Base-by-base conservation (phyloP, 176 grass and related monocot species). In the Pharus latifolius region DNA sequence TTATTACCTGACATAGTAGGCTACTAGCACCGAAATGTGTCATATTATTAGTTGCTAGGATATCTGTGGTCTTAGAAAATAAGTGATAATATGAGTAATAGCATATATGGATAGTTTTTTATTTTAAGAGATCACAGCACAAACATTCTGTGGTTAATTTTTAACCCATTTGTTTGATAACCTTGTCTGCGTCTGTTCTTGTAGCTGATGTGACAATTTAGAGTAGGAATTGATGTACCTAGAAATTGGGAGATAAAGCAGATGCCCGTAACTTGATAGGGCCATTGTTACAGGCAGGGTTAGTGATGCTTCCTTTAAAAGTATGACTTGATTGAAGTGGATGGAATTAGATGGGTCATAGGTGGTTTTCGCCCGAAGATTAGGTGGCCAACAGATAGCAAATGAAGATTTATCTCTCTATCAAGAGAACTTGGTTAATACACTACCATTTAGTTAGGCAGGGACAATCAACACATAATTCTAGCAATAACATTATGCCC, bases 261-360 rank as follows among this genome's bases (percentile, higher is more conserved):
- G n/a, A 62, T 47, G 18, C 51, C 12, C 27, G n/a, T 6, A 77
- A 12, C 16, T 49, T 19, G 16, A 73, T 78, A 29, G 43, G 35
- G 23, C 4, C 6, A 27, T 62, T 56, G 61, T 5, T 35, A 74
- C 5, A 19, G 58, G 40, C 53, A n/a, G 35, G 61, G 30, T 27
- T 60, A 48, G 45, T 8, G 52, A 30, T 69, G 69, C 25, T 51
- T 35, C 45, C 37, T 52, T 79, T 20, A 9, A 54, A 43, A 32
- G 5, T 60, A 25, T 51, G 24, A 31, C 60, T 68, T 61, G 61
- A 60, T 42, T 62, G 47, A 85, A 79, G 29, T 69, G 22, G 60
- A 79, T 62, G 40, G 18, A 53, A 78, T 59, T 14, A 45, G 19
- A 52, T 60, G 35, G 29, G 25, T n/a, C n/a, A n/a, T n/a, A n/a